These are phyloP conservation scores for Tagetes erecta DNA, from an alignment of 129 eudicot species.

Conservation along the genomic window DNA sequence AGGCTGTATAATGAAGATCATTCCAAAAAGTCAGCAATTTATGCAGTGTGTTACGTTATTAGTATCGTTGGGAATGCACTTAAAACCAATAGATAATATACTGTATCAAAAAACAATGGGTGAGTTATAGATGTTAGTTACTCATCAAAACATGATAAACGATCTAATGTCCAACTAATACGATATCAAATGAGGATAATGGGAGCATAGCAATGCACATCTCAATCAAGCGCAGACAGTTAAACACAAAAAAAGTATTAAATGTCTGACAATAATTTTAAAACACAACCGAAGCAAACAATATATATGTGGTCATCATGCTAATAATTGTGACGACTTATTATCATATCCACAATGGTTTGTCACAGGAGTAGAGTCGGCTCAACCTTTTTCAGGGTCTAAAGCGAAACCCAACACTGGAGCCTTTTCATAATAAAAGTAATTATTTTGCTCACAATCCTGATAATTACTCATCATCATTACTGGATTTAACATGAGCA, in stretches of 20 bases:
- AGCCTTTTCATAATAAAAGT: no score
- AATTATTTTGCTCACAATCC: no score
- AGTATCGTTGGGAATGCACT: neutral
- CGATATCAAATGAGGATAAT: neutral
- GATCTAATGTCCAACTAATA: neutral
- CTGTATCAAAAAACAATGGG: neutral
- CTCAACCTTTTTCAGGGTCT: no score
- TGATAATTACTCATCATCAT: no score
- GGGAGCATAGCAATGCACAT: neutral
- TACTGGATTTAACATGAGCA: no score
- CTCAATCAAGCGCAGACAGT: neutral
- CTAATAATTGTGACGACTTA: neutral
- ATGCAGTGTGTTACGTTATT: neutral
- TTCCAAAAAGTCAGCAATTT: slow-evolving; percentile 8
- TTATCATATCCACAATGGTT: neutral
- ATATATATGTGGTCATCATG: neutral
- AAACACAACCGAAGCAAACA: neutral
- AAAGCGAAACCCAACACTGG: no score
- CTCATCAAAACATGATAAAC: slow-evolving; percentile 3
- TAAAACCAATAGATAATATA: neutral
- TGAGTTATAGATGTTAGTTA: neutral
- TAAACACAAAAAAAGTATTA: neutral
- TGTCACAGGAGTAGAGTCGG: neutral
- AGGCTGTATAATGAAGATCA: slow-evolving; percentile 36
- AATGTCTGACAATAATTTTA: neutral